Evolutionary conservation across 148 eudicot species (phyloP).

Genomic region (Vaccinium corymbosum): DNA sequence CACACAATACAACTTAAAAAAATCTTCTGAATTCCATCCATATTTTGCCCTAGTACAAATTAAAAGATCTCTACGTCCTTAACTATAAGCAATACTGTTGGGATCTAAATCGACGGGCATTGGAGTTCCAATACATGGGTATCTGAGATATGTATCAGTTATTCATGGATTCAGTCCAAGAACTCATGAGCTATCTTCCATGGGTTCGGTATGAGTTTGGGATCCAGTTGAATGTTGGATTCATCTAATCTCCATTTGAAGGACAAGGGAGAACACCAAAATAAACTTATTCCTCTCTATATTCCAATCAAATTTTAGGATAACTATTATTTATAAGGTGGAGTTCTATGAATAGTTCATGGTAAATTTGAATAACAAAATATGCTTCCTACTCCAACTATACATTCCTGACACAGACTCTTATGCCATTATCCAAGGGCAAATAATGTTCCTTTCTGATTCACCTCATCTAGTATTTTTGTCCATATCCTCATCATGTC

Average conservation of each 20-base stretch:
- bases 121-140: background rate
- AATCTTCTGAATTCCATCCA: constrained; percentile 4
- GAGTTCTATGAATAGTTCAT: background rate
- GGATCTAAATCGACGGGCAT: background rate
- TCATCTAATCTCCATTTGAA: background rate
- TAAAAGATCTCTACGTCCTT: background rate
- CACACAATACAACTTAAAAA: background rate
- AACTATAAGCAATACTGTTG: background rate
- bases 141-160: background rate
- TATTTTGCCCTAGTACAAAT: background rate
- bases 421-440: background rate
- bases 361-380: background rate
- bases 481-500: background rate
- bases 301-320: background rate
- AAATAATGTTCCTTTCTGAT: background rate
- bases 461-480: background rate
- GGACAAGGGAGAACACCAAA: background rate
- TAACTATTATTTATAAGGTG: background rate
- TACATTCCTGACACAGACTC: background rate
- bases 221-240: background rate
- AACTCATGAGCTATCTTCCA: background rate
- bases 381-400: background rate
- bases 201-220: background rate
- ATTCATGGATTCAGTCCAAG: background rate
- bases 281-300: background rate